phyloP scores from a whole-genome alignment of 306 rosid genomes.

The Sechiopsis laciniata region DNA sequence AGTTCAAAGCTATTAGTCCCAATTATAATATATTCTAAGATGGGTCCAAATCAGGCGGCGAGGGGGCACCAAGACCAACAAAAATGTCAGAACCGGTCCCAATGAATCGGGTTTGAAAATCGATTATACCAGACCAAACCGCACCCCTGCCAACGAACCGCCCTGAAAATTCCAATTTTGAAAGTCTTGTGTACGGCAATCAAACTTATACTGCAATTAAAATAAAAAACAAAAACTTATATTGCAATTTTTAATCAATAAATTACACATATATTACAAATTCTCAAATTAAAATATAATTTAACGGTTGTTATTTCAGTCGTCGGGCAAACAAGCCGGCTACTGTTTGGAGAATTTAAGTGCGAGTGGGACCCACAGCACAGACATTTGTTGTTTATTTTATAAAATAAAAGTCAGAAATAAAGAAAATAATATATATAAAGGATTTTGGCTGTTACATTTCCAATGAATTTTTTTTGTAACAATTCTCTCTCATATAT shows the following conservation, averaged over 20 bases:
- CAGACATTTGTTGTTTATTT: constrained; percentile 5
- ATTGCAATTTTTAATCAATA: not conserved
- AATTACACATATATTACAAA: not conserved
- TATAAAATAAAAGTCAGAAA: constrained; percentile 8
- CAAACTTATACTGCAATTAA: not conserved
- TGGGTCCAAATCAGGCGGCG: constrained; percentile 13
- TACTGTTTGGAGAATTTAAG: constrained; percentile 20
- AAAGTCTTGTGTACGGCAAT: constrained; percentile 5
- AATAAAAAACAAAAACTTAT: not conserved
- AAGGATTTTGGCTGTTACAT: not conserved
- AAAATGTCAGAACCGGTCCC: constrained; percentile 1
- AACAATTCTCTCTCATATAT: too few species aligned
- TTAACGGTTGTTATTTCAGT: constrained; percentile 11
- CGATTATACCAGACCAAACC: not conserved
- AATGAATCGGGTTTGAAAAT: not conserved
- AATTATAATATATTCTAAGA: not conserved
- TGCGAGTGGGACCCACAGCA: constrained; percentile 11
- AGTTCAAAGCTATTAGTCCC: not conserved
- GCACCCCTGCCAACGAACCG: not conserved
- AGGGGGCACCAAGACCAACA: not conserved
- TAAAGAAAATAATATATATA: not conserved
- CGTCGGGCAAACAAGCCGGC: constrained; percentile 23
- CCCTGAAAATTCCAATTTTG: not conserved
- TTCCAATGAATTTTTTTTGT: constrained; percentile 5
- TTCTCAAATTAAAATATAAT: not conserved